A percentile compares a stretch with the other conserved stretches of the same genome.
Evolutionary conservation across 768 basidiomycete species (phyloP).

Genomic region (Lenzites betulinus): DNA sequence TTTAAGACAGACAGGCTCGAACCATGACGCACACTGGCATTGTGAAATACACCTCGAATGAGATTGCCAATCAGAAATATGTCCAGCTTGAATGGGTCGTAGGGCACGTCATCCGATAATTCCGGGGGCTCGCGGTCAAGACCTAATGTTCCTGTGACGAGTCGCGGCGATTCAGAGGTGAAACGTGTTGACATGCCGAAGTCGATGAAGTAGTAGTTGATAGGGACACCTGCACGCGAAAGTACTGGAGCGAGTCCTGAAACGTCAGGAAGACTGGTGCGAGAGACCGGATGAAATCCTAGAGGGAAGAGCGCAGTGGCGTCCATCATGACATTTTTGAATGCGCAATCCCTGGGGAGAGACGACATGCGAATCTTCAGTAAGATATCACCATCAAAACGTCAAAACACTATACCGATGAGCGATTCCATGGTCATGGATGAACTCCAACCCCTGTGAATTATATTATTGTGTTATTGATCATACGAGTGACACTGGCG

Average conservation of each 20-base stretch:
- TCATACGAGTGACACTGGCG: no score
- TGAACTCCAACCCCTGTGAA: no score
- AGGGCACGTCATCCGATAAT: constrained; percentile 16
- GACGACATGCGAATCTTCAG: no score
- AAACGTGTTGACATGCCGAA: constrained; percentile 29
- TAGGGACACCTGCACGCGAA: not conserved
- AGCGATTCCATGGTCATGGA: no score
- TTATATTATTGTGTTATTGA: no score
- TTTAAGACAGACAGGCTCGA: no score
- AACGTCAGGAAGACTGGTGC: not conserved
- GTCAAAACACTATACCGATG: no score
- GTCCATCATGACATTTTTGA: constrained; percentile 29
- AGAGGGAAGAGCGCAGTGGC: constrained; percentile 20
- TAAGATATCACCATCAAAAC: no score
- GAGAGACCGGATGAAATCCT: constrained; percentile 22
- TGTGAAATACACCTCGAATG: constrained; percentile 1
- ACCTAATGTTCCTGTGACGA: constrained; percentile 19
- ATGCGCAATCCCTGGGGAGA: constrained; percentile 27
- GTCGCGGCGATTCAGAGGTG: not conserved
- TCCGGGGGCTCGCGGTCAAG: constrained; percentile 26
- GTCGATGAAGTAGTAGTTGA: constrained; percentile 32
- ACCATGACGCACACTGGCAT: constrained; percentile 14
- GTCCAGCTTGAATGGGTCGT: constrained; percentile 30
- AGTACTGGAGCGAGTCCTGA: not conserved
- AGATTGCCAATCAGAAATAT: constrained; percentile 27